Conservation (phyloP, 108 stramenopile genomes). For the Pseudonitzschia multiseries region DNA sequence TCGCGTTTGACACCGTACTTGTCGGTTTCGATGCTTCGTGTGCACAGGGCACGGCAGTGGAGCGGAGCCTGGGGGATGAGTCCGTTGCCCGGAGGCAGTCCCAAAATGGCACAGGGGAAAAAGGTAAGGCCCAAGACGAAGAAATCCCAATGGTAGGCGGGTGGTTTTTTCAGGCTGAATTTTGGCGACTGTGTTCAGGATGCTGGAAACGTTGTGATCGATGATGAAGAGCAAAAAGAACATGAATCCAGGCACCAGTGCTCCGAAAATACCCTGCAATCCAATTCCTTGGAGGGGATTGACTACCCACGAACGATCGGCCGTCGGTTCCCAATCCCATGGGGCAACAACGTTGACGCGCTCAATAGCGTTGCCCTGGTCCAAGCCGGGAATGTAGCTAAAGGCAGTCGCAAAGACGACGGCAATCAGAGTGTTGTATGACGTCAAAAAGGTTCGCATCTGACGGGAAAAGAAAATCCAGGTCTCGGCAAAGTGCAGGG, state of each 20-base stretch:
- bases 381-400: conserved; percentile 48
- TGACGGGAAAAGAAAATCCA: conserved; percentile 40
- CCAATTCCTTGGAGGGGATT: conserved; percentile 36
- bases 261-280: conserved; percentile 38
- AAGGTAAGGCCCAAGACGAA: conserved; percentile 54
- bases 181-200: conserved; percentile 48
- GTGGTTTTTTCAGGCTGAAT: conserved; percentile 48
- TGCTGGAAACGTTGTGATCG: conserved; percentile 58
- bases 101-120: conserved; percentile 50
- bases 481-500: conserved; percentile 47
- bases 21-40: conserved; percentile 30
- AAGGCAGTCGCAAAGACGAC: conserved; percentile 43
- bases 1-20: conserved; percentile 36
- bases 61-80: conserved; percentile 61
- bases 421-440: conserved; percentile 52
- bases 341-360: conserved; percentile 27
- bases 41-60: conserved; percentile 47
- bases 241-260: conserved; percentile 54
- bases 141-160: conserved; percentile 64
- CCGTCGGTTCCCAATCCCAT: conserved; percentile 52
- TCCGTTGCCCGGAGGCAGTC: conserved; percentile 52
- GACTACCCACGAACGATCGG: conserved; percentile 35
- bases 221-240: conserved; percentile 59
- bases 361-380: conserved; percentile 24
- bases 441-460: conserved; percentile 34